Percentiles rank a stretch among this genome's conserved stretches.
These are phyloP conservation scores for Pseudocercospora musae DNA, from an alignment of 2,329 filamentous ascomycete genomes.

Conservation along the genomic window DNA sequence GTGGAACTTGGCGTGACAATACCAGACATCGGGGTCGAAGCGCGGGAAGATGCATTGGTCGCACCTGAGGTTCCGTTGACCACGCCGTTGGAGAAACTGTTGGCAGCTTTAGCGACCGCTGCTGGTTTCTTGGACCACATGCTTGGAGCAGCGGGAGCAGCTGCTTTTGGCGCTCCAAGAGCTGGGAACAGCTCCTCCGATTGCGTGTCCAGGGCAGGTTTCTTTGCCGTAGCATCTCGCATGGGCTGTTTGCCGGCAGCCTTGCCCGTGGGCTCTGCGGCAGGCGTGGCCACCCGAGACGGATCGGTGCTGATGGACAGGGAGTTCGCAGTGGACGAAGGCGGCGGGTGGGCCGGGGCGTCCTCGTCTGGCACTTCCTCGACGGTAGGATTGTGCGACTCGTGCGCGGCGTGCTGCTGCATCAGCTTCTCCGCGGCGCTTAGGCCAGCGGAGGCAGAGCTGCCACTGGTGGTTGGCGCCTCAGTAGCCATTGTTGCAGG, in stretches of 20 bases:
- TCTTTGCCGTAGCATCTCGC: conserved; percentile 40
- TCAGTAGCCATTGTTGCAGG: conserved; percentile 28
- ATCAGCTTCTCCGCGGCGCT: conserved; percentile 54
- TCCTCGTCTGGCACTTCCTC: conserved; percentile 83
- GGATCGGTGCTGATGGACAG: conserved; percentile 44
- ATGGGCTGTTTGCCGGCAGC: conserved; percentile 67
- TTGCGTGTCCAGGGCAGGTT: conserved; percentile 66
- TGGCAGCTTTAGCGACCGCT: conserved; percentile 45
- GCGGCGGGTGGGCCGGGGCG: conserved; percentile 57
- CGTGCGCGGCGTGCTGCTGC: conserved; percentile 51
- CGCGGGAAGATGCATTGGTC: conserved; percentile 52
- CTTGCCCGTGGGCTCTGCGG: conserved; percentile 57
- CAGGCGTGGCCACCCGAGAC: conserved; percentile 34
- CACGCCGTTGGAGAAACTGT: conserved; percentile 47
- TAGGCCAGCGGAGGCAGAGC: conserved; percentile 31
- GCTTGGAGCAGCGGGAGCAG: conserved; percentile 60
- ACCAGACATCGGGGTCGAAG: conserved; percentile 63
- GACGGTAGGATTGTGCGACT: conserved; percentile 60
- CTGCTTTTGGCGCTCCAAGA: conserved; percentile 69
- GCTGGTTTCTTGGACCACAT: conserved; percentile 73
- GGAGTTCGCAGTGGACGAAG: conserved; percentile 42
- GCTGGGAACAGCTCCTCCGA: conserved; percentile 94
- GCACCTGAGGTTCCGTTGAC: conserved; percentile 53
- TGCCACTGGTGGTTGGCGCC: conserved; percentile 21
- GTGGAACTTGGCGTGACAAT: conserved; percentile 48